A percentile compares a stretch with the other conserved stretches of the same genome.
Conservation (phyloP, 2,329 filamentous ascomycete genomes). For the Fusarium pseudocircinatum region DNA sequence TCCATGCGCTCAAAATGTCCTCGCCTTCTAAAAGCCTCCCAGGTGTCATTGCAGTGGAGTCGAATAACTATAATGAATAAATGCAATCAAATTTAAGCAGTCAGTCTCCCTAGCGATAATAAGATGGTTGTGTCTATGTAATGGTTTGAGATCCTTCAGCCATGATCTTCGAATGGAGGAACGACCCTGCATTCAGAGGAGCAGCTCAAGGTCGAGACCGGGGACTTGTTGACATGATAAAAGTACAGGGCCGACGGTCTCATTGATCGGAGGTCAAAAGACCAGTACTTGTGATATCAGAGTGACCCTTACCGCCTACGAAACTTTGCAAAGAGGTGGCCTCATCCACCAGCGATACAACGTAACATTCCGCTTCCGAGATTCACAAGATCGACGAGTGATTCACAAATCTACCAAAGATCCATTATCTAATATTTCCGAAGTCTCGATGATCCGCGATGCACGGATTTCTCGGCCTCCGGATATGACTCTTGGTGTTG, state of each 20-base stretch:
- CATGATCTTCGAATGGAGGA: fast-evolving
- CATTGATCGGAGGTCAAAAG: fast-evolving
- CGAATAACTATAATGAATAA: background rate
- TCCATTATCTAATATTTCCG: background rate
- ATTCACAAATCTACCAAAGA: fast-evolving
- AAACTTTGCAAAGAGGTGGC: background rate
- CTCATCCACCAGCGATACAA: background rate
- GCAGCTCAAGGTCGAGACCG: background rate
- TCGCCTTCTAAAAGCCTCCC: fast-evolving
- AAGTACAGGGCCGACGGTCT: fast-evolving
- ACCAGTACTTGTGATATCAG: fast-evolving
- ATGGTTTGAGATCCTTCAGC: background rate
- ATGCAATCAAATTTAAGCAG: fast-evolving
- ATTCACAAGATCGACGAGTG: fast-evolving
- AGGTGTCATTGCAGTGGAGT: background rate
- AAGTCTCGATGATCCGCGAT: too few species aligned
- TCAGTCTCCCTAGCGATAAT: fast-evolving
- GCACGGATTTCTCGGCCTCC: background rate
- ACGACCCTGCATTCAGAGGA: fast-evolving
- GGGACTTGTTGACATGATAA: too few species aligned
- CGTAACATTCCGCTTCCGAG: fast-evolving
- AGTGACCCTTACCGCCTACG: background rate
- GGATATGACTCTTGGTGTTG: background rate
- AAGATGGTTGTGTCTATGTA: background rate
- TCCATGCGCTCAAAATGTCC: background rate